Base-by-base conservation (phyloP, 805 yeast species). In the Saccharomycopsis oosterbeekiorum region DNA sequence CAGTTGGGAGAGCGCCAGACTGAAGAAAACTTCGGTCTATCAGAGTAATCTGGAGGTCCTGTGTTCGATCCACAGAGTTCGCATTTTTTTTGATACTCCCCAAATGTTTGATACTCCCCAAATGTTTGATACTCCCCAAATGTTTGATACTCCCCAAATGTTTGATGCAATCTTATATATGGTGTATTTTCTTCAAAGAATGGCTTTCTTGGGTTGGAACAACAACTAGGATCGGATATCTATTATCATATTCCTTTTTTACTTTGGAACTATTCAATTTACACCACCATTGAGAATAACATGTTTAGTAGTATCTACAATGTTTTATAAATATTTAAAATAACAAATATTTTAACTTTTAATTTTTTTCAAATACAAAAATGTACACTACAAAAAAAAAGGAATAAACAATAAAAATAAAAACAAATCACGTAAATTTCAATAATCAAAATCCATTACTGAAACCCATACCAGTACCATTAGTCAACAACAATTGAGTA, bases 21-120 rank as follows among this genome's bases (percentile, higher is more conserved):
- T 73, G 76, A 74, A 74, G 75, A 26, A 40, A 36, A 34, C 40
- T 68, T 73, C 75, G 19, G 43, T 47, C 60, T 2, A 8, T 26
- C 37, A 51, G 41, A 57, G 59, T 59, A 57, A 84, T 84, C 88
- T 84, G 88, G 80, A 85, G 89, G 90, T 84, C 88, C 85, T 83
- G 89, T 82, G 89, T 85, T 85, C 89, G 85, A 84, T 83, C 89
- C 89, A 82, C 89, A 83, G 81, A 81, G 80, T 73, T 79, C 83
- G 84, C 84, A 81, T 67, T 65, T 62, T 51, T 67, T 67, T 68
- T 68, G 11, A 21, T 17, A 43, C 19, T 17, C 19, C 19, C 29
- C n/a, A 19, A 24, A 43, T 43, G 6, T 36, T 36, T 36, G 19
- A 43, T 17, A 43, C 15, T 43, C 19, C n/a, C 29, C n/a, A 43